Evolutionary conservation across 2,329 filamentous ascomycete genomes (phyloP), one percentile per base, ranked within the genome.

Genomic region (Arthroderma sp.): DNA sequence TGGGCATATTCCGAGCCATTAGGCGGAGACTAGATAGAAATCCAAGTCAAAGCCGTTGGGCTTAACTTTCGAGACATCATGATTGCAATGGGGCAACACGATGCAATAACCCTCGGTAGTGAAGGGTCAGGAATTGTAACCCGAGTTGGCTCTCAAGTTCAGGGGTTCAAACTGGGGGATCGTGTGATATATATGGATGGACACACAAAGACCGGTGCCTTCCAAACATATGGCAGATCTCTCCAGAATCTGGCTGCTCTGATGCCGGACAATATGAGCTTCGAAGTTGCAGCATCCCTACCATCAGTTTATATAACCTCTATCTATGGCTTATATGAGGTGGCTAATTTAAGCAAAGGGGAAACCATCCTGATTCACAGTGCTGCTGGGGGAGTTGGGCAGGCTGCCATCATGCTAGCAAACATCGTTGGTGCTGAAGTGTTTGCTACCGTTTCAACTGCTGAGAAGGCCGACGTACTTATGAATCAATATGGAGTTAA

Each of bases 1-100:
- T 53, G 56, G 1, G 37, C 52, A 11, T 62, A 57, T 37, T 55
- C 60, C 41, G 60, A 60, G 43, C 60, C 62, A 15, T 53, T 65
- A n/a, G 58, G 57, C 21, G 59, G 63, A 13, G 19, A 47, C 13
- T 9, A 25, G 21, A 52, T 67, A 35, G 63, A 66, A 51, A 62
- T 67, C n/a, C 47, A 65, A 41, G 60, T 62, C 21, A 61, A 63
- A 39, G 63, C 63, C 1, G 60, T 59, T 11, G 65, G 63, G 25
- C 44, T 67, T 8, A 67, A 62, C 55, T 63, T 64, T 51, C 57
- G 53, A 31, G 65, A 66, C 54, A 53, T 62, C n/a, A 38, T 61
- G 47, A 44, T 56, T 57, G 56, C 59, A 25, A 23, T 61, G 19
- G 59, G 61, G 7, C 61, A 61, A 52, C 43, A 57, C 1, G 51